Conservation (phyloP, 768 basidiomycete species). For the Termitomyces sp. region DNA sequence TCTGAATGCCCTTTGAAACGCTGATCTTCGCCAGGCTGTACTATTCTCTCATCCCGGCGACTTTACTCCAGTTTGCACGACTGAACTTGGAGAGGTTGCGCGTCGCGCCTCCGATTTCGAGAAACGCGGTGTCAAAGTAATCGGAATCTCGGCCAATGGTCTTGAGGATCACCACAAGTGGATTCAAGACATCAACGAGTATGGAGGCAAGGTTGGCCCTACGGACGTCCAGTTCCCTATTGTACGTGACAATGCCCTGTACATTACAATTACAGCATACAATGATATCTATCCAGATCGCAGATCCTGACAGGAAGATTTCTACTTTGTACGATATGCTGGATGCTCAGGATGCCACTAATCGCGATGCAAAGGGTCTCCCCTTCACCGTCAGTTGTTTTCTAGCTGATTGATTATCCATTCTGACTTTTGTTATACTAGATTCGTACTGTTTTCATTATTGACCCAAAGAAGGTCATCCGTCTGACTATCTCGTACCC, state of each 20-base stretch:
- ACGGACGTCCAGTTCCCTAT: conserved; percentile 91
- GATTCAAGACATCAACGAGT: conserved; percentile 86
- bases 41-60: conserved; percentile 96
- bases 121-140: conserved; percentile 88
- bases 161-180: conserved; percentile 83
- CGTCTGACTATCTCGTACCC: conserved; percentile 90
- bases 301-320: conserved; percentile 84
- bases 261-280: not conserved
- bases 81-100: conserved; percentile 95
- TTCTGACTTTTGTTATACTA: conserved; percentile 23
- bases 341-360: conserved; percentile 92
- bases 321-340: conserved; percentile 94
- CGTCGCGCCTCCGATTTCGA: conserved; percentile 82
- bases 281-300: conserved; percentile 59
- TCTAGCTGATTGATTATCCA: not conserved
- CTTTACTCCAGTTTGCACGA: conserved; percentile 94
- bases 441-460: conserved; percentile 96
- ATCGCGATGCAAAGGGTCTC: conserved; percentile 79
- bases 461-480: conserved; percentile 96
- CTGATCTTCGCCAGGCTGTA: conserved; percentile 50
- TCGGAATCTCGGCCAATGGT: conserved; percentile 90
- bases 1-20: conserved; percentile 3
- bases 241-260: conserved; percentile 39
- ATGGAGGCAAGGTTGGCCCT: conserved; percentile 64
- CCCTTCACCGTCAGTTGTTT: conserved; percentile 77